These are phyloP conservation scores for Carex parvula DNA, from an alignment of 176 grass and related monocot species.

Conservation along the genomic window DNA sequence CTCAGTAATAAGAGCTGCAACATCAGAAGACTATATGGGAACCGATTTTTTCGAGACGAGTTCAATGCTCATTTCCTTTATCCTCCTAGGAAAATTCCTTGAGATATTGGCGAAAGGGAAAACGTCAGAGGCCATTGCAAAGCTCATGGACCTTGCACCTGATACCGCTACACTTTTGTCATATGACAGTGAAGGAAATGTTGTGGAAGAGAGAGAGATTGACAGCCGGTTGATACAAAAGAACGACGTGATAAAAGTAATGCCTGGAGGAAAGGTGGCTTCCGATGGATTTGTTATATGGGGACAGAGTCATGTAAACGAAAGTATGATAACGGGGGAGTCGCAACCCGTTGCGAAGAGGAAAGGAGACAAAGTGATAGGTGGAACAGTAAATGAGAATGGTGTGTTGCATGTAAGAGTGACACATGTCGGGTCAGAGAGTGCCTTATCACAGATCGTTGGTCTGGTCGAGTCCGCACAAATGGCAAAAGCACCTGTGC, in stretches of 20 bases:
- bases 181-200: constrained; percentile 51
- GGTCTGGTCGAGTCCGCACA: constrained; percentile 84
- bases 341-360: constrained; percentile 78
- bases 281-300: constrained; percentile 90
- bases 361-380: constrained; percentile 81
- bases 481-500: constrained; percentile 95
- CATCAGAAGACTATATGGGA: constrained; percentile 50
- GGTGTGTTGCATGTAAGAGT: constrained; percentile 79
- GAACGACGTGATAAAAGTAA: constrained; percentile 95
- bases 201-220: constrained; percentile 69
- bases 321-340: constrained; percentile 98
- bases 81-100: constrained; percentile 92
- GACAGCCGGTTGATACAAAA: constrained; percentile 91
- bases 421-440: constrained; percentile 90
- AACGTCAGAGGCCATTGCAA: constrained; percentile 88
- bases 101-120: constrained; percentile 97
- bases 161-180: constrained; percentile 61
- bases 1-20: constrained; percentile 71
- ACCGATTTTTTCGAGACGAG: constrained; percentile 99
- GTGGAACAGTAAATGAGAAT: constrained; percentile 92
- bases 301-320: constrained; percentile 96
- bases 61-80: constrained; percentile 98
- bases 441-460: constrained; percentile 84
- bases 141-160: constrained; percentile 93
- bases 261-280: constrained; percentile 79